Evolutionary conservation across 2,329 filamentous ascomycete genomes (phyloP), one percentile per base, ranked within the genome.

Genomic region (Rutstroemia sp.): DNA sequence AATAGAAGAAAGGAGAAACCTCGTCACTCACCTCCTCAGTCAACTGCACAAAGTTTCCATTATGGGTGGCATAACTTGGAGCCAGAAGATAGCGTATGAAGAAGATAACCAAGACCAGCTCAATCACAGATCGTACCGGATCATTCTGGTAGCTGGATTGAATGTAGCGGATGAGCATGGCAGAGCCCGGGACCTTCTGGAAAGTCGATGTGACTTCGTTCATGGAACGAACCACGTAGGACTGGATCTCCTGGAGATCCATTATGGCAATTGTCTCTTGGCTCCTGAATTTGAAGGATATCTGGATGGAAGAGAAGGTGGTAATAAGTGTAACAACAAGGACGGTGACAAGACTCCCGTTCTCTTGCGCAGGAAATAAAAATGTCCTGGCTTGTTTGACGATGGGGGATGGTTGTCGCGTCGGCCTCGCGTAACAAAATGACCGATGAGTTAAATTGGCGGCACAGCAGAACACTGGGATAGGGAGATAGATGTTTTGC

Each of bases 71-170:
- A 74, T 99, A 99, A 53, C 89, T 91, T 0, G 92, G 92, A 60
- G 91, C 87, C 60, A 97, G 78, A 54, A 99, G 78, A 72, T 99
- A 99, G 61, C 92, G 84, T 57, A 99, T 87, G 61, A 95, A 95
- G 75, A 99, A 99, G 54, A 99, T 83, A 65, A 99, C 89, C 58
- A 99, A 79, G 63, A 97, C 85, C 51, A 99, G 78, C 74, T 99
- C 94, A 64, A 99, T 89, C 41, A 89, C 90, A 52, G 90, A 95
- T 54, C 95, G 87, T 56, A 97, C 84, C 9, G 94, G 94, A 67
- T 99, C 94, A 70, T 99, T 88, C 75, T 99, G 94, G 76, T 99
- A 97, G 71, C 91, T 96, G 57, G 91, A 96, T 72, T 89, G 89
- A 70, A 99, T 91, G 74, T 99, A 99, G 61, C 94, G 89, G 65